Base-by-base conservation (phyloP, 495 filamentous ascomycete species). In the Ascodesmis nigricans region DNA sequence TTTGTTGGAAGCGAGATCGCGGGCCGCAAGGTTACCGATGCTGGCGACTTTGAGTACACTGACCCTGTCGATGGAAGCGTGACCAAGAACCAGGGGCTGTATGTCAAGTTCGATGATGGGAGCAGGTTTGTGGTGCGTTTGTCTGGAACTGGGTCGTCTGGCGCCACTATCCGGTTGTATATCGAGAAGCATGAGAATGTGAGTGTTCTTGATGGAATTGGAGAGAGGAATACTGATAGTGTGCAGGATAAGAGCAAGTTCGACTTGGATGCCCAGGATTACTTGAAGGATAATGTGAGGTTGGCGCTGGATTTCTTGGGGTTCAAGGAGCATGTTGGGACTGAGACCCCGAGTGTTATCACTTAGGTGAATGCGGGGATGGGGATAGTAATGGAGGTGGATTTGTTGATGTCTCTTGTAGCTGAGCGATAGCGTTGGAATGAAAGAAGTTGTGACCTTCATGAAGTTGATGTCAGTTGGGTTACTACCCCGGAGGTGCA, bases 11-110 rank as follows among this genome's bases (percentile, higher is more conserved):
- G 76, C 42, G 71, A 69, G 41, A 63, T 91, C 43, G 64, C 66
- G 39, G 78, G 76, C 63, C 60, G 16, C 57, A 55, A 33, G 36
- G 47, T 40, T 51, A 92, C 79, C 42, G 75, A 90, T 42, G 84
- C 82, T 10, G 87, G 82, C 40, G 82, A 97, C 63, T 97, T 97
- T 63, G 71, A 73, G 8, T 97, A 97, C 65, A 93, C 77, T 2
- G 87, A 97, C 56, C 47, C 47, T 4, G 70, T 95, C 14, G 87
- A 97, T 47, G 84, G 84, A 35, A 91, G 79, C 38, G 80, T 95
- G 16, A 71, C 78, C 53, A 77, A 83, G 50, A 91, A 92, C 65
- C 87, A 97, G 60, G 87, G 87, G 33, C 70, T 95, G 40, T 97
- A 77, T 49, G 75, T 78, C 56, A 79, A 80, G 58, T 95, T 95